phyloP scores from a whole-genome alignment of 2,329 filamentous ascomycete genomes.

The Phyllosticta citrichinensis region DNA sequence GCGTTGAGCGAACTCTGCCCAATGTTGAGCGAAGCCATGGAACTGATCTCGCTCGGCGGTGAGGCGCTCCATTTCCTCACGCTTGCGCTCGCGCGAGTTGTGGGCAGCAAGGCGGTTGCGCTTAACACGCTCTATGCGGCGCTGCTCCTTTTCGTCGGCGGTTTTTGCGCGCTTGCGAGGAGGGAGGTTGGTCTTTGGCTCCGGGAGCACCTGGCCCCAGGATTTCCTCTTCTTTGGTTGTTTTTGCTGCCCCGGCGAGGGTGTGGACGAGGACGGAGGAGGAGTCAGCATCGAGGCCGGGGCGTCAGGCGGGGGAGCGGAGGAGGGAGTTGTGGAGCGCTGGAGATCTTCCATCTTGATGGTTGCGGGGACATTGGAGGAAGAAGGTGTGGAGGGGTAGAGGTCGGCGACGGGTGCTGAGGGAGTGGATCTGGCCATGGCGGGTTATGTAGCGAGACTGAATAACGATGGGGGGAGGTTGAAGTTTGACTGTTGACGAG shows the following conservation, averaged over 20 bases:
- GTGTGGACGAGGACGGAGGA: not conserved
- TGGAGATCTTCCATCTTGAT: slow-evolving; percentile 35
- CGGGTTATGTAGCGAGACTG: not conserved
- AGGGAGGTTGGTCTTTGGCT: slow-evolving; percentile 92
- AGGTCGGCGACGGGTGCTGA: not conserved
- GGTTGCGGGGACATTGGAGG: slow-evolving; percentile 14
- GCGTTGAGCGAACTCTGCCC: slow-evolving; percentile 40
- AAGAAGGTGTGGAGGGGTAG: slow-evolving; percentile 1
- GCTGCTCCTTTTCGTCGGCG: slow-evolving; percentile 96
- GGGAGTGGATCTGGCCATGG: not conserved
- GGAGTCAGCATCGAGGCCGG: slow-evolving; percentile 8
- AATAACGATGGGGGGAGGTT: not conserved
- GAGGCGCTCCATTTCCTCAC: slow-evolving; percentile 78
- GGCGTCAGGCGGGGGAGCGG: slow-evolving; percentile 14
- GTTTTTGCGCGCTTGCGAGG: slow-evolving; percentile 97
- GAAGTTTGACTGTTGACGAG: not conserved
- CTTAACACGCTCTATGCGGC: slow-evolving; percentile 91
- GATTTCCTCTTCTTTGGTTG: slow-evolving; percentile 90
- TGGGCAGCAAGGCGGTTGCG: slow-evolving; percentile 92
- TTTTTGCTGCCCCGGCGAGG: slow-evolving; percentile 36
- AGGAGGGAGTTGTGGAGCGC: slow-evolving; percentile 14
- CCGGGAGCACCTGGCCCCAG: slow-evolving; percentile 93
- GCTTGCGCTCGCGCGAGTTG: slow-evolving; percentile 90
- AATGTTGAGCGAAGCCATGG: slow-evolving; percentile 52
- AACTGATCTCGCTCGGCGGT: slow-evolving; percentile 53